Base-by-base conservation (phyloP, 257 asterid genomes). In the Solanum verrucosum region DNA sequence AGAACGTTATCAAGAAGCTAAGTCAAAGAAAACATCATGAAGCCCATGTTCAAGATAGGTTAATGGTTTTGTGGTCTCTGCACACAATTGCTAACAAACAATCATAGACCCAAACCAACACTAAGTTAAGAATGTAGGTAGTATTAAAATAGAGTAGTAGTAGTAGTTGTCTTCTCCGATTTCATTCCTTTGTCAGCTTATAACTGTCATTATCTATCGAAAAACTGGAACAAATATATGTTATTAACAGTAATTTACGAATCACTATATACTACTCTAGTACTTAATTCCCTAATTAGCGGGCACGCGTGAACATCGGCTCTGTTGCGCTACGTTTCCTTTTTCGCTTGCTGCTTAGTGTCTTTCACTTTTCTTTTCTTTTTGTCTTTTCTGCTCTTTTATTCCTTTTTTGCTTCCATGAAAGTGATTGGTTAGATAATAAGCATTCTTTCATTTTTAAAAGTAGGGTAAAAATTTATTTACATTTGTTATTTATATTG, bases 21-120 rank as follows among this genome's bases (percentile, higher is more conserved):
- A 89, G 92, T 90, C 92, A 87, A 88, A 88, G 68, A 23, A 59
- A 49, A 83, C 88, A 88, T 86, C 89, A 90, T 68, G 90, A 74
- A 87, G 85, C 86, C 92, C 92, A 90, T 87, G 91, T 88, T 89
- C 81, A 81, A 81, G 29, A 49, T 81, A 29, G n/a, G 40, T 0
- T 29, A 4, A 44, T 81, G 68, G 27, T 46, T 81, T 27, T 81
- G 29, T 81, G 85, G 29, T 49, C 42, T 49, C 85, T 16, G 0
- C 42, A 49, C 68, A 46, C 38, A 81, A 46, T 46, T 81, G 27
- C 37, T 27, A 46, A 81, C 42, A 81, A 65, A 81, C 29, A 29
- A 81, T 46, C 68, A 81, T 6, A 6, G n/a, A 11, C 35, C 84
- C 84, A 52, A 13, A 5, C 52, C 83, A 11, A 38, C 68, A 81